Evolutionary conservation across 768 basidiomycete species (phyloP).

Genomic region (Tricholoma flavovirens): DNA sequence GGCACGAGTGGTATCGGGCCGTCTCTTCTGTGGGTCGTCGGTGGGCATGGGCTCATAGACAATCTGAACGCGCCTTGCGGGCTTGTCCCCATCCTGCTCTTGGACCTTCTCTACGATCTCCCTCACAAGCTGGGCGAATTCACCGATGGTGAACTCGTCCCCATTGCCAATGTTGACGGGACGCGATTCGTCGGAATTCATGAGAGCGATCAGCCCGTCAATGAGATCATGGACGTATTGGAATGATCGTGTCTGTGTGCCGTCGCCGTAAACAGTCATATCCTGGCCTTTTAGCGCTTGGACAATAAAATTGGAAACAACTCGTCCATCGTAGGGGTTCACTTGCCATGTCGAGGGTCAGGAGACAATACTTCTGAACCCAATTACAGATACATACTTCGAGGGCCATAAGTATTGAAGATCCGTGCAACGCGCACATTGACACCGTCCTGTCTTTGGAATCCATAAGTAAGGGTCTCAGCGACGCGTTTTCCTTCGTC

Average conservation of each 20-base stretch:
- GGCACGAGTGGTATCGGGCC: slow-evolving; percentile 90
- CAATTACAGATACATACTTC: slow-evolving; percentile 45
- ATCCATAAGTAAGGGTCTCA: slow-evolving; percentile 96
- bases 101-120: slow-evolving; percentile 93
- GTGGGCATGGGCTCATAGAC: slow-evolving; percentile 78
- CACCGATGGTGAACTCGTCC: slow-evolving; percentile 93
- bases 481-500: slow-evolving; percentile 99
- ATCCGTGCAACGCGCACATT: slow-evolving; percentile 97
- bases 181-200: slow-evolving; percentile 91
- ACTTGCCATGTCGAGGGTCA: slow-evolving; percentile 39
- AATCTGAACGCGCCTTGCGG: slow-evolving; percentile 51
- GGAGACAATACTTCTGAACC: slow-evolving; percentile 2
- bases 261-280: slow-evolving; percentile 96
- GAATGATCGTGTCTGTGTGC: slow-evolving; percentile 90
- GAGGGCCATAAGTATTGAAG: slow-evolving; percentile 93
- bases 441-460: slow-evolving; percentile 89
- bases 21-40: slow-evolving; percentile 92
- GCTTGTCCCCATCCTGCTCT: slow-evolving; percentile 64
- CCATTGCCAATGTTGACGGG: slow-evolving; percentile 96
- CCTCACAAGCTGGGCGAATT: slow-evolving; percentile 89
- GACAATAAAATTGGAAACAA: slow-evolving; percentile 98
- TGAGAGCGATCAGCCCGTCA: slow-evolving; percentile 87
- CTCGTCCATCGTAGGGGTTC: slow-evolving; percentile 96
- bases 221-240: slow-evolving; percentile 98
- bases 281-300: slow-evolving; percentile 95